These are phyloP conservation scores for Yamadazyma trypodendri DNA, from an alignment of 1,139 yeast species.

Conservation along the genomic window DNA sequence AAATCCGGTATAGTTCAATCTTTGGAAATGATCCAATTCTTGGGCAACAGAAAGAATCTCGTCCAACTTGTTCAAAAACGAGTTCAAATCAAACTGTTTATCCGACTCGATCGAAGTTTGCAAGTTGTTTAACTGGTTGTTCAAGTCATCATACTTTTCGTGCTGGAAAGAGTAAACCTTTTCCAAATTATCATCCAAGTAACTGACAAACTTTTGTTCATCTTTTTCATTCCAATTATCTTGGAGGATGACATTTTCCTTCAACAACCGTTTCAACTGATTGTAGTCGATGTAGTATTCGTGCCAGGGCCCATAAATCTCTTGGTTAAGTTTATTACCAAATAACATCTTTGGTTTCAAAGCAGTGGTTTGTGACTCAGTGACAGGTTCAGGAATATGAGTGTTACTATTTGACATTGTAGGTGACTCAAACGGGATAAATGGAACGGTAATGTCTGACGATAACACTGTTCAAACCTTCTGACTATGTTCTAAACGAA, in stretches of 20 bases:
- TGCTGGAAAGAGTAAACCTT: slow-evolving; percentile 90
- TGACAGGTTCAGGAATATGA: background rate
- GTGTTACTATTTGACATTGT: background rate
- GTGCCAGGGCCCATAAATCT: slow-evolving; percentile 87
- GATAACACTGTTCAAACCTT: too few species aligned
- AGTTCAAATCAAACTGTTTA: slow-evolving; percentile 49
- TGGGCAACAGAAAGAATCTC: slow-evolving; percentile 72
- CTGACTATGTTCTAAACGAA: too few species aligned
- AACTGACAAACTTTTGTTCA: slow-evolving; percentile 77
- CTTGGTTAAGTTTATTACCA: slow-evolving; percentile 78
- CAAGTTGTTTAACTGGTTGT: slow-evolving; percentile 59
- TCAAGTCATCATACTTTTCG: slow-evolving; percentile 66
- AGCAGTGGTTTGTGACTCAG: background rate
- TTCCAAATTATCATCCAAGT: slow-evolving; percentile 82
- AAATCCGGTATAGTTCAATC: slow-evolving; percentile 93
- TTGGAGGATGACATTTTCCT: slow-evolving; percentile 66
- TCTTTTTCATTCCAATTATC: slow-evolving; percentile 74
- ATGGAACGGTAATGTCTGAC: too few species aligned
- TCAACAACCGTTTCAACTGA: slow-evolving; percentile 72
- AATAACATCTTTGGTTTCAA: slow-evolving; percentile 61
- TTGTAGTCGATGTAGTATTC: slow-evolving; percentile 79
- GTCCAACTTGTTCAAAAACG: slow-evolving; percentile 68
- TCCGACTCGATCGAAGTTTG: slow-evolving; percentile 47
- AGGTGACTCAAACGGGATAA: too few species aligned
- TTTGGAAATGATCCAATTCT: slow-evolving; percentile 84